Evolutionary conservation across 129 eudicot species (phyloP).

Genomic region (Tanacetum coccineum): DNA sequence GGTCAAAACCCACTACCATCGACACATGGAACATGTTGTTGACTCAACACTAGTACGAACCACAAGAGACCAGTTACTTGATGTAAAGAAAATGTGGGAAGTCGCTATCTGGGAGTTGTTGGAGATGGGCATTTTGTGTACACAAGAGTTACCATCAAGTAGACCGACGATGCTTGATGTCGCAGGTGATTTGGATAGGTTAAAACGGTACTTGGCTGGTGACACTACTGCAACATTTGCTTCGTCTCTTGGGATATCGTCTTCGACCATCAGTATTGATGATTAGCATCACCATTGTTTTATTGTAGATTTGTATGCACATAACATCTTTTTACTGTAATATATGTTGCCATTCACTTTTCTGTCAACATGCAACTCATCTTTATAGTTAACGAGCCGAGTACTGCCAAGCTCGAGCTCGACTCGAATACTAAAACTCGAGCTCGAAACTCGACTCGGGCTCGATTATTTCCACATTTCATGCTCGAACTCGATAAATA

Average conservation of each 20-base stretch:
- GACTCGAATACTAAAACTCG: too few relatives aligned
- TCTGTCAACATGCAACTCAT: too few relatives aligned
- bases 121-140: constrained; percentile 52
- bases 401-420: too few relatives aligned
- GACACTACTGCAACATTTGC: constrained; percentile 57
- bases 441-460: too few relatives aligned
- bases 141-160: constrained; percentile 42
- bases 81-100: constrained; percentile 48
- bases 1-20: constrained; percentile 43
- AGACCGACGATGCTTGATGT: constrained; percentile 59
- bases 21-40: constrained; percentile 36
- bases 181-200: constrained; percentile 54
- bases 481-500: too few relatives aligned
- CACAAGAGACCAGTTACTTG: constrained; percentile 38
- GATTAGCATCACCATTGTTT: constrained; percentile 22
- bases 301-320: background rate
- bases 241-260: constrained; percentile 60
- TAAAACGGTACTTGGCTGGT: constrained; percentile 49
- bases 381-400: too few relatives aligned
- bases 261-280: constrained; percentile 38
- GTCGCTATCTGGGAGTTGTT: constrained; percentile 46
- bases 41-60: constrained; percentile 39
- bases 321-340: too few relatives aligned
- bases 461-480: too few relatives aligned
- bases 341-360: too few relatives aligned